Evolutionary conservation across 164 flowering plant species (phyloP).

Genomic region (Taxillus chinensis): DNA sequence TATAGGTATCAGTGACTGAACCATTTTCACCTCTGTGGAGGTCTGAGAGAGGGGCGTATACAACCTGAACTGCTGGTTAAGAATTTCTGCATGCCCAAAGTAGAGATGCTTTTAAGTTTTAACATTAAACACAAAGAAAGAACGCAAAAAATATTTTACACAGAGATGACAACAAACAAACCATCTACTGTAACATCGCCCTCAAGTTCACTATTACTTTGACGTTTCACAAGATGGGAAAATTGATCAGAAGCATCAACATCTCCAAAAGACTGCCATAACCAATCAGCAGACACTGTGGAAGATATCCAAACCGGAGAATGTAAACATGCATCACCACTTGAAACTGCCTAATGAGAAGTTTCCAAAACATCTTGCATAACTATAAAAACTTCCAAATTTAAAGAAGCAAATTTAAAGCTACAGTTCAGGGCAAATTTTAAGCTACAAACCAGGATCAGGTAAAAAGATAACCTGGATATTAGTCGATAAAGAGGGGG

Average conservation of each 20-base stretch:
- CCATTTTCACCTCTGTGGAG: conserved; percentile 77
- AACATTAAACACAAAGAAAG: conserved; percentile 1
- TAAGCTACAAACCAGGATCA: not conserved
- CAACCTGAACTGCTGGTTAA: conserved; percentile 63
- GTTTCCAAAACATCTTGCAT: conserved; percentile 4
- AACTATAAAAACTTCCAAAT: not conserved
- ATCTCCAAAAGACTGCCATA: conserved; percentile 42
- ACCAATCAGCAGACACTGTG: conserved; percentile 66
- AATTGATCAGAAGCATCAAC: conserved; percentile 21
- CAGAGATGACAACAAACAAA: conserved; percentile 17
- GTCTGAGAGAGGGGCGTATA: conserved; percentile 74
- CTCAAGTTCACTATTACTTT: conserved; percentile 82
- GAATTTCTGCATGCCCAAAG: conserved; percentile 47
- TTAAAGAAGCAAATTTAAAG: too few relatives aligned
- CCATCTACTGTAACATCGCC: conserved; percentile 84
- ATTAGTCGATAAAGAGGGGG: conserved; percentile 16
- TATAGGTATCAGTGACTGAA: conserved; percentile 90
- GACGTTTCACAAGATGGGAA: conserved; percentile 32
- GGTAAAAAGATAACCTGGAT: conserved; percentile 30
- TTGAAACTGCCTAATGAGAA: conserved; percentile 56
- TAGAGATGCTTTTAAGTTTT: conserved; percentile 2
- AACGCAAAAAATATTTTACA: not conserved
- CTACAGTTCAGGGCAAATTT: not conserved
- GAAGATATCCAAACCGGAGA: conserved; percentile 66
- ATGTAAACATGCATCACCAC: conserved; percentile 14